Base-by-base conservation (phyloP, 805 yeast species). In the Ogataea thermomethanolica region DNA sequence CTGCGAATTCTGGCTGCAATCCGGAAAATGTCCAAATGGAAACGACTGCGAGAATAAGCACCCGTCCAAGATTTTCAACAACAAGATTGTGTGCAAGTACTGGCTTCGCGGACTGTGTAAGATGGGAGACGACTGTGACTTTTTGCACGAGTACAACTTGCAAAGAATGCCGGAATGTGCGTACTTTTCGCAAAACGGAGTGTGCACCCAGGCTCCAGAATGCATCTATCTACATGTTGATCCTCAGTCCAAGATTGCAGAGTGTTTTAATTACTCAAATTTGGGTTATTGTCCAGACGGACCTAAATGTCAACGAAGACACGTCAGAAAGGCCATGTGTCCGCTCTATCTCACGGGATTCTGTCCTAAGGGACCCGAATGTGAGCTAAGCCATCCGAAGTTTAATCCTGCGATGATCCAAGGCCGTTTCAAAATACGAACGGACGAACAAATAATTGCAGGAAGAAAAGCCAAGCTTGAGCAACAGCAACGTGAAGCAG, bases 51-150 rank as follows among this genome's bases (percentile, higher is more conserved):
- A 90, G 14, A 81, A 86, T 65, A 85, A 89, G 56, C 98, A 91
- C 64, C 25, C 75, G 78, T 37, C 79, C 76, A 37, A 74, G 73
- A 56, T 60, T 33, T 79, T 77, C 55, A 70, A 74, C 38, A 82
- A 82, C 60, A 82, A 84, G 60, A 87, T 93, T 39, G 99, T 93
- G 4, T 93, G 99, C 62, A 91, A 93, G 71, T 97, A 93, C 69
- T 93, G 99, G 99, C 76, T 93, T 25, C 76, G 97, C 50, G 99
- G 99, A 0, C 74, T 93, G 25, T 93, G 99, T 65, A 93, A 93
- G 66, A 91, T 91, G 69, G 95, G 95, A 36, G 95, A 89, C 52
- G 87, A 86, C 50, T 93, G 99, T 64, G 99, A 93, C 67, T 93
- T 87, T 55, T 66, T 93, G 32, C 99, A 93, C 64, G 99, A 93